Evolutionary conservation across 2,329 filamentous ascomycete genomes (phyloP).

Genomic region (Alternaria triticimaculans): DNA sequence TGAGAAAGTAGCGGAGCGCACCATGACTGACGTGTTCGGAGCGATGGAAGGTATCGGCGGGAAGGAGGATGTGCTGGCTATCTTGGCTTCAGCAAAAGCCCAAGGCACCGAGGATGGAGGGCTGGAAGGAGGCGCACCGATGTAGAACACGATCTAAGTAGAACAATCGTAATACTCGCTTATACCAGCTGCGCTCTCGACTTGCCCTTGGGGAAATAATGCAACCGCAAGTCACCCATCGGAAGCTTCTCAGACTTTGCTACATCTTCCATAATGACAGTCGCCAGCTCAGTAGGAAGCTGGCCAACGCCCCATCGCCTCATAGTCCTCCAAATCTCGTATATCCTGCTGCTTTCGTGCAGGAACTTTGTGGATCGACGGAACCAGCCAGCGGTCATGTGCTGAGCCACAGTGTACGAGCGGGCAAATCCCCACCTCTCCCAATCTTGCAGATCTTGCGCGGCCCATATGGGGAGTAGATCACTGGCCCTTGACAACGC

Average conservation of each 20-base stretch:
- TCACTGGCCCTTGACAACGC: constrained; percentile 1
- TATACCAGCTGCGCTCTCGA: not conserved
- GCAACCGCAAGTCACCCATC: constrained; percentile 1
- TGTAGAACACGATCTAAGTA: not conserved
- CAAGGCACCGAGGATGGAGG: not conserved
- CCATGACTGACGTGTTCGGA: constrained; percentile 28
- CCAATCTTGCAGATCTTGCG: constrained; percentile 8
- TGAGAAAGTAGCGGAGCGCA: constrained; percentile 29
- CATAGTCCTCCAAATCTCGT: constrained; percentile 22
- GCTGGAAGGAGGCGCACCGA: not conserved
- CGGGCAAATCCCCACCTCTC: not conserved
- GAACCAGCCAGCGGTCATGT: constrained; percentile 13
- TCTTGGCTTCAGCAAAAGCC: constrained; percentile 13
- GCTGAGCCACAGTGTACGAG: not conserved
- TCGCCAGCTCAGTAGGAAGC: constrained; percentile 17
- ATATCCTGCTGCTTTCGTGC: constrained; percentile 9
- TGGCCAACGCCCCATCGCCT: constrained; percentile 9
- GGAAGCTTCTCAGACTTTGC: constrained; percentile 11
- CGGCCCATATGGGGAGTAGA: constrained; percentile 7
- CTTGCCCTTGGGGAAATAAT: constrained; percentile 2
- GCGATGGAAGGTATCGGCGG: constrained; percentile 6
- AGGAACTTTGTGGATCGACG: constrained; percentile 12
- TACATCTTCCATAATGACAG: constrained; percentile 16
- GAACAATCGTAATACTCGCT: not conserved
- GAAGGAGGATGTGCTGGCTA: constrained; percentile 20